Evolutionary conservation across 805 yeast species (phyloP).

Genomic region (Lachancea cidri): DNA sequence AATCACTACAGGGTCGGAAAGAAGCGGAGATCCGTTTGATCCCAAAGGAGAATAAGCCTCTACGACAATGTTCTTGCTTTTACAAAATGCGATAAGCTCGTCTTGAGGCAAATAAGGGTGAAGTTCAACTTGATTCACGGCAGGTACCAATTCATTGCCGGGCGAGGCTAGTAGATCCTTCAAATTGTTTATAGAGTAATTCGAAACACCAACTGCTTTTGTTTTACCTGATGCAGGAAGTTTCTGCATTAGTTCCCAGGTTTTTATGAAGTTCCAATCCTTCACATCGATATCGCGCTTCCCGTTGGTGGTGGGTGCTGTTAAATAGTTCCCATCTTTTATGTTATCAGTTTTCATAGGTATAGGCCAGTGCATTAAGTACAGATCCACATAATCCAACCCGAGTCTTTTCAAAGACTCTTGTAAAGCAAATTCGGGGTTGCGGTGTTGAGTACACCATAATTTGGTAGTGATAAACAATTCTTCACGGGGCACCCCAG

Average conservation of each 20-base stretch:
- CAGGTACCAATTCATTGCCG: conserved; percentile 54
- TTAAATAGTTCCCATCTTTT: conserved; percentile 31
- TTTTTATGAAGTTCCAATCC: conserved; percentile 44
- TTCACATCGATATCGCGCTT: conserved; percentile 32
- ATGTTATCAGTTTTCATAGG: conserved; percentile 41
- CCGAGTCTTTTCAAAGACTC: conserved; percentile 57
- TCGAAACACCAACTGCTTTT: conserved; percentile 73
- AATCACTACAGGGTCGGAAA: conserved; percentile 39
- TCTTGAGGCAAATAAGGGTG: conserved; percentile 70
- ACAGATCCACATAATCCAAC: conserved; percentile 72
- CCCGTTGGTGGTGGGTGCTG: conserved; percentile 38
- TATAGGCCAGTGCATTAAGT: conserved; percentile 81
- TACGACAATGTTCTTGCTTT: conserved; percentile 46
- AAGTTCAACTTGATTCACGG: conserved; percentile 67
- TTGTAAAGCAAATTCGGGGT: conserved; percentile 49
- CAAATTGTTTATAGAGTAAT: conserved; percentile 53
- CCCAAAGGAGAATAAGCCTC: conserved; percentile 83
- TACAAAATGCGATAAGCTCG: conserved; percentile 49
- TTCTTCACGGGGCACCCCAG: conserved; percentile 60
- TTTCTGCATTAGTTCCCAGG: conserved; percentile 61
- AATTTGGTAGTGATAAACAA: conserved; percentile 69
- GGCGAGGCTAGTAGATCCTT: conserved; percentile 45
- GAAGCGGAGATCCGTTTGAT: conserved; percentile 48
- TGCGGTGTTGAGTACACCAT: conserved; percentile 48
- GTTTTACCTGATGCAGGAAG: conserved; percentile 47